Conservation (phyloP, 768 basidiomycete genomes). For the Sporobolomyces pararoseus region DNA sequence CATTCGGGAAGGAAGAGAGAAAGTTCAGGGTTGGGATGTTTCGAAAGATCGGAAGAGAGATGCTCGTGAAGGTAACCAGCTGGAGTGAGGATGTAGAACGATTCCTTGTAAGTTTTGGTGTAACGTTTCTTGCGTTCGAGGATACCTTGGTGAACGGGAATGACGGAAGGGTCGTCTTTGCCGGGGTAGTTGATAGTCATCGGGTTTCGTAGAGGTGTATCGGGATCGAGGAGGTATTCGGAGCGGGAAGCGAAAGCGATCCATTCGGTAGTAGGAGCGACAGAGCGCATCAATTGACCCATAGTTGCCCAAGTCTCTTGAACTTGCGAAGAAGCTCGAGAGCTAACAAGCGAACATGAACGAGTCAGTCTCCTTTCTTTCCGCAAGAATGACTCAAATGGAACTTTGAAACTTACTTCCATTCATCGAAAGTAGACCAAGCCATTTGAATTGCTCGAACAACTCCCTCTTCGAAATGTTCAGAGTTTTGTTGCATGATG, state of each 20-base stretch:
- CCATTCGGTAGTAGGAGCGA: conserved; percentile 74
- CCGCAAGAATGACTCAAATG: neutral
- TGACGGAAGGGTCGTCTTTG: conserved; percentile 81
- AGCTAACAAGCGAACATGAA: conserved; percentile 1
- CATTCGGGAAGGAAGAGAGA: conserved; percentile 89
- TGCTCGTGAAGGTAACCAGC: conserved; percentile 96
- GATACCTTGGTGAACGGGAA: conserved; percentile 79
- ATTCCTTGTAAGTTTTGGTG: conserved; percentile 59
- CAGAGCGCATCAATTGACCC: conserved; percentile 67
- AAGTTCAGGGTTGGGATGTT: conserved; percentile 64
- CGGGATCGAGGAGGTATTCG: conserved; percentile 93
- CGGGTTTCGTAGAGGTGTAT: conserved; percentile 82
- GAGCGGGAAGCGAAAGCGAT: conserved; percentile 86
- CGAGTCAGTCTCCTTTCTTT: neutral
- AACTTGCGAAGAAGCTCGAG: conserved; percentile 66
- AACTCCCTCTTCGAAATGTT: conserved; percentile 94
- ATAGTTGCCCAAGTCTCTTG: conserved; percentile 72
- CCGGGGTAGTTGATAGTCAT: conserved; percentile 74
- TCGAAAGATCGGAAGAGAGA: conserved; percentile 64
- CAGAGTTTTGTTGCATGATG: conserved; percentile 93
- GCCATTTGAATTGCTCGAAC: conserved; percentile 92
- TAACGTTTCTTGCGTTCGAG: conserved; percentile 95
- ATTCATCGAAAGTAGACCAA: conserved; percentile 92
- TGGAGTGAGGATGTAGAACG: conserved; percentile 87
- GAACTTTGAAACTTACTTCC: conserved; percentile 42